Evolutionary conservation across 257 asterid genomes (phyloP).

Genomic region (Plantago ovata): DNA sequence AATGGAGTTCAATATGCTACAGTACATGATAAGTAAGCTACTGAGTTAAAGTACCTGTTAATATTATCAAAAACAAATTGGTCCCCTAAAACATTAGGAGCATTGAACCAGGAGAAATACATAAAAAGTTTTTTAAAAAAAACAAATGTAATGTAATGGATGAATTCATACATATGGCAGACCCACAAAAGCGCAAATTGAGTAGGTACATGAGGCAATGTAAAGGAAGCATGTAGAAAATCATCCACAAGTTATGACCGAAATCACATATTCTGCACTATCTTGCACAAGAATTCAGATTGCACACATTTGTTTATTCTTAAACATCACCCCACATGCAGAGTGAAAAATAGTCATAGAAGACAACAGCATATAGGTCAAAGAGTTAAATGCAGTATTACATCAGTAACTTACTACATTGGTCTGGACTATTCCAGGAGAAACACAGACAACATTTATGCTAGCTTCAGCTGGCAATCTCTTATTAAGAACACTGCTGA

Average conservation of each 20-base stretch:
- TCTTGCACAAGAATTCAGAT: neutral
- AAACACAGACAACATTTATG: slow-evolving; percentile 68
- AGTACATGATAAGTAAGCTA: too few species aligned
- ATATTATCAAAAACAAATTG: too few species aligned
- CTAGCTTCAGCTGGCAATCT: slow-evolving; percentile 90
- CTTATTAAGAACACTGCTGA: slow-evolving; percentile 88
- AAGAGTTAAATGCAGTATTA: slow-evolving; percentile 6
- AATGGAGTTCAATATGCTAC: neutral
- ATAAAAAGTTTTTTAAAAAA: too few species aligned
- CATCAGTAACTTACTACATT: slow-evolving; percentile 72
- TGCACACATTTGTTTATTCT: neutral
- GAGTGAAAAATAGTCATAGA: neutral
- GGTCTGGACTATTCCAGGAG: slow-evolving; percentile 95
- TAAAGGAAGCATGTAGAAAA: neutral
- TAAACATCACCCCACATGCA: neutral
- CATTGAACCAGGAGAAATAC: too few species aligned
- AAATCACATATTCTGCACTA: neutral
- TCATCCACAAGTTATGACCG: neutral
- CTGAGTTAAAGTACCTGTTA: too few species aligned
- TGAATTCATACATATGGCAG: too few species aligned
- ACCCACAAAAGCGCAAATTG: too few species aligned
- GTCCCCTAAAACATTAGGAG: too few species aligned
- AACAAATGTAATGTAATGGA: too few species aligned
- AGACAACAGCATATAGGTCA: slow-evolving; percentile 1
- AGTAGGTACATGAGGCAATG: neutral